phyloP scores from a whole-genome alignment of 352 stramenopile genomes.

The Globisporangium solare region DNA sequence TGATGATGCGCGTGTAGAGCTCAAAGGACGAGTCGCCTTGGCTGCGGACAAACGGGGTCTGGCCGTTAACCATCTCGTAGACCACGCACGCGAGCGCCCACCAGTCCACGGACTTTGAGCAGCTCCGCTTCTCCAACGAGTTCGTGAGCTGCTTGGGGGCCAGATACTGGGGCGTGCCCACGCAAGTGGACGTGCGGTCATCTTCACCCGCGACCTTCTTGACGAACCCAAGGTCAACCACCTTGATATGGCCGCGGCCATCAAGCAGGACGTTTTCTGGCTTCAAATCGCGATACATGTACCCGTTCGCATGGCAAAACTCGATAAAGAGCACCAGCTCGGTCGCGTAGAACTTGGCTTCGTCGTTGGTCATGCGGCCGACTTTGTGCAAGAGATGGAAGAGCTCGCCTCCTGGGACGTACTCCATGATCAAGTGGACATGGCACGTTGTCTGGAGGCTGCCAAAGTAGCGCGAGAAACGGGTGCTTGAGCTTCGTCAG shows the following conservation, averaged over 20 bases:
- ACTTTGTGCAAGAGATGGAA: constrained; percentile 50
- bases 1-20: constrained; percentile 78
- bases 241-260: constrained; percentile 49
- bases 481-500: constrained; percentile 39
- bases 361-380: constrained; percentile 50
- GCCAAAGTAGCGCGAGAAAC: constrained; percentile 58
- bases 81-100: constrained; percentile 79
- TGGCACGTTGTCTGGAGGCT: constrained; percentile 55
- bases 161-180: constrained; percentile 72
- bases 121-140: constrained; percentile 45
- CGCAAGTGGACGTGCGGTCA: constrained; percentile 47
- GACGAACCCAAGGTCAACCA: constrained; percentile 70
- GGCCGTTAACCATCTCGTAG: constrained; percentile 75
- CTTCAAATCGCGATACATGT: constrained; percentile 88
- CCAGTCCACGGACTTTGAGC: constrained; percentile 80
- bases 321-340: constrained; percentile 63
- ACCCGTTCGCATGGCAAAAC: constrained; percentile 40
- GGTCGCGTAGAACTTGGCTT: constrained; percentile 76
- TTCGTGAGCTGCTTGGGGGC: constrained; percentile 70
- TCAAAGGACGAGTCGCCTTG: constrained; percentile 85
- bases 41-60: constrained; percentile 71
- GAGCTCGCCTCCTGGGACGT: constrained; percentile 59
- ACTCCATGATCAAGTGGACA: constrained; percentile 71
- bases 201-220: constrained; percentile 27
- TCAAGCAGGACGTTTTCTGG: constrained; percentile 90